Evolutionary conservation across 352 stramenopile species (phyloP), one percentile per base, ranked within the genome.

Genomic region (Phytopythium cucurbitacearum): DNA sequence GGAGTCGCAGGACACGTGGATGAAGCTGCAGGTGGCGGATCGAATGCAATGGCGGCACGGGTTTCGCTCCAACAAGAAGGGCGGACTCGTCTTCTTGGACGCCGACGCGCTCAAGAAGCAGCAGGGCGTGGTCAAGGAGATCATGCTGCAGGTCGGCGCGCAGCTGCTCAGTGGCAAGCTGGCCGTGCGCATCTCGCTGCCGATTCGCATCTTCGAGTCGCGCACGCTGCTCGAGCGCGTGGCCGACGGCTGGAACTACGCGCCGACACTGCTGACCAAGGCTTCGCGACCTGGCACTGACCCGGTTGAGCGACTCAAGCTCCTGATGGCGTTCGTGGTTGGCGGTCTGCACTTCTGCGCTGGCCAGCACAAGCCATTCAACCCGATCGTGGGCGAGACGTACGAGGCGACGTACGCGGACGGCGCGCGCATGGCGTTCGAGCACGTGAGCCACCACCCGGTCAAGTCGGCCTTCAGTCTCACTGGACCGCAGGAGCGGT

Each of bases 331-430:
- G 38, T 92, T 90, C 46, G 73, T 83, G 16, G 66, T 74, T 3
- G 76, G 72, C 16, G 81, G 81, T 1, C 64, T 88, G 32, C 81
- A 92, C 57, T 89, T 88, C 56, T 89, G 81, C 45, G 58, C 84
- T 33, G 75, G 77, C 5, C 80, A 89, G 53, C 64, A 83, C 48
- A 92, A 92, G 53, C 82, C 82, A 4, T 92, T 92, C 61, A 92
- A 89, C 53, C 82, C 82, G 39, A 89, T 92, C 34, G 38, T 92
- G 34, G 82, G 80, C 12, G 82, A 92, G 59, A 92, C 82, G 5
- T 89, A 90, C 59, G 60, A 93, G 36, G 76, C 82, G 5, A 75
- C 67, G n/a, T 82, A 86, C 53, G 45, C 75, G n/a, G 81, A 92
- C 51, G 77, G 79, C 42, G 79, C 81, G 16, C 62, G 75, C 10